A percentile compares a stretch with the other conserved stretches of the same genome.
Conservation (phyloP, 2,329 filamentous ascomycete species). For the Alternaria gansuensis region DNA sequence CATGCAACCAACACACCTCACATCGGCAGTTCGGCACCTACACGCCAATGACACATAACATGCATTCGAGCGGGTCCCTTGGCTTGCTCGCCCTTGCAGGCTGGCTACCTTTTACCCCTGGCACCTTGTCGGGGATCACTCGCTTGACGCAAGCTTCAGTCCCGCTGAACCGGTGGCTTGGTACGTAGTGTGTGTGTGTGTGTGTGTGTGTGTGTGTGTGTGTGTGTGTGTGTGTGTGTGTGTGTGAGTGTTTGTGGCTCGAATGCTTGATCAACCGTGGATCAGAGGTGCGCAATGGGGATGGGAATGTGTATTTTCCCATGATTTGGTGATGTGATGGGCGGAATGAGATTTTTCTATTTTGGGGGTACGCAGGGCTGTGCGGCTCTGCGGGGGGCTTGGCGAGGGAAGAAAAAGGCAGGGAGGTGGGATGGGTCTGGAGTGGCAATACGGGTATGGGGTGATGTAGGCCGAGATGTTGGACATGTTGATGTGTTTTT, state of each 20-base stretch:
- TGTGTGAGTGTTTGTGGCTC: background rate
- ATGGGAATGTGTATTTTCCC: slow-evolving; percentile 7
- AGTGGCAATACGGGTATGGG: background rate
- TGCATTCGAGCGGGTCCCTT: slow-evolving; percentile 10
- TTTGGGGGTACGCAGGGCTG: slow-evolving; percentile 6
- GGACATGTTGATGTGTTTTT: background rate
- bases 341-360: slow-evolving; percentile 11
- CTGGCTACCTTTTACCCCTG: background rate
- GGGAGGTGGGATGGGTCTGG: background rate
- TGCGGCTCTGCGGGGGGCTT: slow-evolving; percentile 1
- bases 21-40: slow-evolving; percentile 3
- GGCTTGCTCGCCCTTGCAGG: background rate
- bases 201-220: too few relatives aligned
- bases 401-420: background rate
- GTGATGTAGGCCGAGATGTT: background rate
- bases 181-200: background rate
- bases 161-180: slow-evolving; percentile 1
- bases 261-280: background rate
- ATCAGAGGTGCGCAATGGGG: slow-evolving; percentile 6
- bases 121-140: slow-evolving; percentile 3
- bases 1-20: slow-evolving; percentile 1
- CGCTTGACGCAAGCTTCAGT: background rate
- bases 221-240: too few relatives aligned
- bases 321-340: background rate
- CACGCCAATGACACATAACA: slow-evolving; percentile 11